Evolutionary conservation across 192 early-diverging fungal species (phyloP), one percentile per base, ranked within the genome.

Genomic region (Podila horticola): DNA sequence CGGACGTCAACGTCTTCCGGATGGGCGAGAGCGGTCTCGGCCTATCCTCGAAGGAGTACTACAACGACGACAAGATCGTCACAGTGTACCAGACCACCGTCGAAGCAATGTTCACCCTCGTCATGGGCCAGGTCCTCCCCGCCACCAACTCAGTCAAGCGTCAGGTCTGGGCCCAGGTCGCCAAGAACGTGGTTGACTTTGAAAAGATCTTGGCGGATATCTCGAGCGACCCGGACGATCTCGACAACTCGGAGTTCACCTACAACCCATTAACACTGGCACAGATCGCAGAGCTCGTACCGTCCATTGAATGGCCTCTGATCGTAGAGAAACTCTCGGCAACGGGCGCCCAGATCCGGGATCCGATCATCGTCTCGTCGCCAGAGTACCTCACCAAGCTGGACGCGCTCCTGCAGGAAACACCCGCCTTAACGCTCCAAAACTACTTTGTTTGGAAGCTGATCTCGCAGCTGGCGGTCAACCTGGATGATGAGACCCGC

Each of bases 1-100:
- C 92, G 10, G 72, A 85, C 45, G 15, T 62, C 3, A 90, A 89
- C 64, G 75, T 84, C 1, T 75, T 94, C 45, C 34, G 38, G 19
- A 38, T 94, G 30, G 55, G 26, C 4, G 90, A 92, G 72, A 67
- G 38, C 31, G 90, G 87, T 2, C 76, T 92, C n/a, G 85, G 76
- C 26, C 59, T 92, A 33, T 91, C 92, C n/a, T 88, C 89, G 29
- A 92, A 87, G 36, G 86, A 92, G 49, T 92, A 92, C 62, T 93
- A 93, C 73, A 63, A 84, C 28, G 83, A 92, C 10, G 49, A 76
- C 10, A 74, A 86, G 3, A 81, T 85, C 11, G 22, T 91, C 11
- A 45, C 24, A 20, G 55, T 79, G 15, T 92, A 90, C 48, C 62
- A 84, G 69, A 60, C 55, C n/a, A 79, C 79, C 11, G 51, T 92